A percentile compares a stretch with the other conserved stretches of the same genome.
These are phyloP conservation scores for Gossypium trilobum DNA, from an alignment of 441 rosid genomes.

Conservation along the genomic window DNA sequence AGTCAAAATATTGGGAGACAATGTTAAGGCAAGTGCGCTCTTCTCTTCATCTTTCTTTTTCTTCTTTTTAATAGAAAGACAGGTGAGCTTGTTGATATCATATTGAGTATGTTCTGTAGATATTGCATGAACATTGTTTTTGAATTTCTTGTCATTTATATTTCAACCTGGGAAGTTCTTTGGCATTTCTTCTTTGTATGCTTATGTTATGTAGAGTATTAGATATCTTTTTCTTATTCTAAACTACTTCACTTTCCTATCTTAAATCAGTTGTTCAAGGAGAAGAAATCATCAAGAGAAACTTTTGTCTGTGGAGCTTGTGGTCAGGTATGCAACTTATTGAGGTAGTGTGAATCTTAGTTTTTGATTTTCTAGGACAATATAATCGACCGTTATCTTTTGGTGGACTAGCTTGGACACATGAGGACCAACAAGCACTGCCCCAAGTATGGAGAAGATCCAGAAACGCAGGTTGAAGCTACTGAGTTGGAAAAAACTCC, in stretches of 20 bases:
- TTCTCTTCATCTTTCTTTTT: not conserved
- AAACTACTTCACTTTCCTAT: conserved; percentile 12
- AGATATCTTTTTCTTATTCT: not conserved
- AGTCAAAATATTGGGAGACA: conserved; percentile 77
- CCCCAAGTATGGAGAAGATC: conserved; percentile 81
- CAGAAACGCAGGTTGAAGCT: conserved; percentile 50
- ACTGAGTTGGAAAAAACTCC: conserved; percentile 48
- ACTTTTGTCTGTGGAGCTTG: conserved; percentile 93
- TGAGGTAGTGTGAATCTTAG: conserved; percentile 10
- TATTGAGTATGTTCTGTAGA: not conserved
- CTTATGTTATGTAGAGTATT: not conserved
- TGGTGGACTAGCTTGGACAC: conserved; percentile 74
- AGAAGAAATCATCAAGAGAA: conserved; percentile 91
- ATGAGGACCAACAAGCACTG: conserved; percentile 99
- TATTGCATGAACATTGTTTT: not conserved
- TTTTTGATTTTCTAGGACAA: conserved; percentile 5
- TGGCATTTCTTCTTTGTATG: not conserved
- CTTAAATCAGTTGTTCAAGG: conserved; percentile 55
- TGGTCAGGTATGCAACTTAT: conserved; percentile 61
- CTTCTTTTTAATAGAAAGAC: not conserved
- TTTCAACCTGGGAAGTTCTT: not conserved
- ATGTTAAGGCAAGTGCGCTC: conserved; percentile 50
- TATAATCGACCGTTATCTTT: conserved; percentile 17
- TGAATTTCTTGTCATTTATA: not conserved
- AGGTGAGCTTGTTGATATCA: not conserved